phyloP scores from a whole-genome alignment of 495 filamentous ascomycete genomes.

The Rhypophila decipiens region DNA sequence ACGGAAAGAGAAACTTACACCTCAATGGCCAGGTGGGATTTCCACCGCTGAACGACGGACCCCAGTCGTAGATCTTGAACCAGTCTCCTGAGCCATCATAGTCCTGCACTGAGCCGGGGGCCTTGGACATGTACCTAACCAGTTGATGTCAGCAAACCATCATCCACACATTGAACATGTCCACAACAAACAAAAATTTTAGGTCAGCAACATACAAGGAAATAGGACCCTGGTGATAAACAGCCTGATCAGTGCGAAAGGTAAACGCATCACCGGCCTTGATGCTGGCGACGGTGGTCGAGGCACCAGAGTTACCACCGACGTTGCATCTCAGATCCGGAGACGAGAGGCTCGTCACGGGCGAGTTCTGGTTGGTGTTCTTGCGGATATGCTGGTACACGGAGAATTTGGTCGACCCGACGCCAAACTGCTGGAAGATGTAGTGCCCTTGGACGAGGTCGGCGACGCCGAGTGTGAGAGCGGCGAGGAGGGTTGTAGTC shows the following conservation, averaged over 20 bases:
- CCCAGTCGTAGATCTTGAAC: constrained; percentile 50
- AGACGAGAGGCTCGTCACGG: constrained; percentile 47
- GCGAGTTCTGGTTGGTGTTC: constrained; percentile 54
- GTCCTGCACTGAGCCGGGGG: constrained; percentile 32
- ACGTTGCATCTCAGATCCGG: constrained; percentile 54
- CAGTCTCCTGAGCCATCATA: constrained; percentile 48
- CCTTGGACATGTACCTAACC: constrained; percentile 44
- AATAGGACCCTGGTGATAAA: constrained; percentile 57
- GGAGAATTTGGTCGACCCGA: constrained; percentile 37
- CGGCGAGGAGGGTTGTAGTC: constrained; percentile 21
- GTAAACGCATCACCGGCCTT: constrained; percentile 47
- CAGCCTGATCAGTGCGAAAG: constrained; percentile 43
- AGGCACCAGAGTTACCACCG: constrained; percentile 39
- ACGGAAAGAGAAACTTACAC: constrained; percentile 16
- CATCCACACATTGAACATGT: neutral
- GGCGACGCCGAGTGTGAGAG: constrained; percentile 28
- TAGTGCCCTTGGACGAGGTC: constrained; percentile 33
- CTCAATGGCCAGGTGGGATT: constrained; percentile 35
- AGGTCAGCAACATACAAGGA: constrained; percentile 45
- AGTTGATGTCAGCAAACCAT: neutral
- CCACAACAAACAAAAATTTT: neutral
- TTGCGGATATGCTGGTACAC: constrained; percentile 48
- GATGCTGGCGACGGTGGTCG: constrained; percentile 40
- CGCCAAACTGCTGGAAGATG: constrained; percentile 44
- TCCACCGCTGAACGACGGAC: constrained; percentile 29